Evolutionary conservation across 352 stramenopile species (phyloP).

Genomic region (Phytophthora kernoviae): DNA sequence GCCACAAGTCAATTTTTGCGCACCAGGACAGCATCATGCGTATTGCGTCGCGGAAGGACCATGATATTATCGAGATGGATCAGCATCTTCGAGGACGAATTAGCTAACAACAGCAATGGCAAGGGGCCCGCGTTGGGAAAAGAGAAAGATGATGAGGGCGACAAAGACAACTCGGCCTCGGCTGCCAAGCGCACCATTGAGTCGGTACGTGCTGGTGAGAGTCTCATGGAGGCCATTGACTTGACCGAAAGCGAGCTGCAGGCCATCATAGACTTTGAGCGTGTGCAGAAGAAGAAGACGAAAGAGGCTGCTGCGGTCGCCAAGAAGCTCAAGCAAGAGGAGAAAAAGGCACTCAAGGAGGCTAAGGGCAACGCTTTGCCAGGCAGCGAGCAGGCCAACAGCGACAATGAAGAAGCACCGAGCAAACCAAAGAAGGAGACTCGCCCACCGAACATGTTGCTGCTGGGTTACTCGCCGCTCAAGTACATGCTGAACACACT

Average conservation of each 20-base stretch:
- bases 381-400: conserved; percentile 21
- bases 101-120: conserved; percentile 79
- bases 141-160: conserved; percentile 53
- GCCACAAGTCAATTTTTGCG: conserved; percentile 98
- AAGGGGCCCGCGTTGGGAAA: conserved; percentile 67
- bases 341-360: conserved; percentile 33
- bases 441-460: conserved; percentile 90
- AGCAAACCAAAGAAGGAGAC: conserved; percentile 43
- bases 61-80: conserved; percentile 98
- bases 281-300: conserved; percentile 62
- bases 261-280: conserved; percentile 77
- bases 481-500: conserved; percentile 96
- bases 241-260: conserved; percentile 92
- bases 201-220: conserved; percentile 89
- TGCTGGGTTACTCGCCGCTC: conserved; percentile 94
- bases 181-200: conserved; percentile 93
- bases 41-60: conserved; percentile 87
- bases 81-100: conserved; percentile 95
- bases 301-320: conserved; percentile 61
- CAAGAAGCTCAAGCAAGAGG: conserved; percentile 59
- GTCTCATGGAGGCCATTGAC: conserved; percentile 96
- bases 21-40: conserved; percentile 99
- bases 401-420: conserved; percentile 40
- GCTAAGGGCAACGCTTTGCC: conserved; percentile 52
- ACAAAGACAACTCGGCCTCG: conserved; percentile 73